Conservation (phyloP, 257 asterid genomes). For the Lycium barbarum region DNA sequence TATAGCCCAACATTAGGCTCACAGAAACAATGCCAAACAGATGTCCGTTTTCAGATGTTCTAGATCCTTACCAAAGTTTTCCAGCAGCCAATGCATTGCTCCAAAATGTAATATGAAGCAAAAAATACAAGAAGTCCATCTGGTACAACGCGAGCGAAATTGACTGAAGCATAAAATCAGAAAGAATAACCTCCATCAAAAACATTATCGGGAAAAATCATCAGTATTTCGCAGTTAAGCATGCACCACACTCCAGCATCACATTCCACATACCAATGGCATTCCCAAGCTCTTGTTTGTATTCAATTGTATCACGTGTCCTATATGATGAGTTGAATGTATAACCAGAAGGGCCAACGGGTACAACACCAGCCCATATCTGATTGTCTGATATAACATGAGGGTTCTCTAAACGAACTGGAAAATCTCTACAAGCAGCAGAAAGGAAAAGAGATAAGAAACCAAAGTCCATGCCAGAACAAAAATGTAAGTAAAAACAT, state of each 20-base stretch:
- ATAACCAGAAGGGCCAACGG: slow-evolving; percentile 94
- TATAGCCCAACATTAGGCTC: slow-evolving; percentile 29
- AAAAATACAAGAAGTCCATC: slow-evolving; percentile 97
- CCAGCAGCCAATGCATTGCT: slow-evolving; percentile 91
- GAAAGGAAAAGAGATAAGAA: slow-evolving; percentile 35
- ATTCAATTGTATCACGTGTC: slow-evolving; percentile 83
- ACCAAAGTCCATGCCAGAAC: slow-evolving; percentile 21
- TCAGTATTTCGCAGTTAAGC: slow-evolving; percentile 18
- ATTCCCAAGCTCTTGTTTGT: slow-evolving; percentile 96
- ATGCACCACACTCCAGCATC: slow-evolving; percentile 1
- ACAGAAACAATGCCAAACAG: slow-evolving; percentile 14
- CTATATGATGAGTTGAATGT: slow-evolving; percentile 91
- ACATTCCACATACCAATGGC: slow-evolving; percentile 78
- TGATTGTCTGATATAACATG: slow-evolving; percentile 92
- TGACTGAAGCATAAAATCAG: slow-evolving; percentile 60
- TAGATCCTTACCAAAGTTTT: slow-evolving; percentile 66
- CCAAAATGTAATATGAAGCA: slow-evolving; percentile 92
- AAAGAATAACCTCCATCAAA: slow-evolving; percentile 27
- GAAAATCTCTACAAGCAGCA: slow-evolving; percentile 68
- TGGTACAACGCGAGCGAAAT: slow-evolving; percentile 96
- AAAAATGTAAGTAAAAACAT: slow-evolving; percentile 21
- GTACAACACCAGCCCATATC: slow-evolving; percentile 92
- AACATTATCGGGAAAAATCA: background rate
- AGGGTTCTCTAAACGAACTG: slow-evolving; percentile 96
- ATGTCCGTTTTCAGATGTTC: slow-evolving; percentile 26